Conservation (phyloP, 768 basidiomycete species). For the Boletus rex-veris region DNA sequence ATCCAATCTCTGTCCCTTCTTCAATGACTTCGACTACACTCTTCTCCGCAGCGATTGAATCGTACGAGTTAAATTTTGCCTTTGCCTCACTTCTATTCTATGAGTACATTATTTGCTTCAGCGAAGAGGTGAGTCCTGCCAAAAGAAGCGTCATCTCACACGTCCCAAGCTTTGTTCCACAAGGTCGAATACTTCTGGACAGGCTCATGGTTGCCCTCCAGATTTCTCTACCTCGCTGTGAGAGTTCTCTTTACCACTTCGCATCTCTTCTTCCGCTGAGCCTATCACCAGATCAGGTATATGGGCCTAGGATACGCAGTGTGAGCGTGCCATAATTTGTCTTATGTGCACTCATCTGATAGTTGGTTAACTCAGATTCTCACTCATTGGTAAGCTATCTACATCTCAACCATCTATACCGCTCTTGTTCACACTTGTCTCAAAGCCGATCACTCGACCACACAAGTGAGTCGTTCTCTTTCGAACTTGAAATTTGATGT, state of each 20-base stretch:
- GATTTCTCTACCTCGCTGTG: slow-evolving; percentile 3
- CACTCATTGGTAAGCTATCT: background rate
- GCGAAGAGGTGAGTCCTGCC: slow-evolving; percentile 1
- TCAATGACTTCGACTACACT: background rate
- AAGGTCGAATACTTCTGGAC: slow-evolving; percentile 7
- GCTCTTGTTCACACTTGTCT: background rate
- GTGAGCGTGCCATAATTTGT: background rate
- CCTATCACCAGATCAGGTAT: slow-evolving; percentile 5
- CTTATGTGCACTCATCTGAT: background rate
- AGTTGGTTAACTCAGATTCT: background rate
- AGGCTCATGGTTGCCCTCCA: slow-evolving; percentile 5
- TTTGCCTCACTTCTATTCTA: slow-evolving; percentile 2
- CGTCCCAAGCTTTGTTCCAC: background rate
- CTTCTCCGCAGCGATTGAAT: background rate
- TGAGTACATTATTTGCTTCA: slow-evolving; percentile 3
- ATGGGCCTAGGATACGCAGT: background rate
- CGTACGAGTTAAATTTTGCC: background rate
- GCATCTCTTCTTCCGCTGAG: background rate
- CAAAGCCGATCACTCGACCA: background rate
- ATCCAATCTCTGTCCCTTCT: background rate
- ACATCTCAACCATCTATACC: background rate
- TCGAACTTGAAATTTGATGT: background rate
- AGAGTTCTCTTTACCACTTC: background rate
- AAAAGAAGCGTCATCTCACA: background rate
- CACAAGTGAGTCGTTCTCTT: background rate